A percentile compares a stretch with the other conserved stretches of the same genome.
Evolutionary conservation across 306 rosid genomes (phyloP).

Genomic region (Rubus idaeus): DNA sequence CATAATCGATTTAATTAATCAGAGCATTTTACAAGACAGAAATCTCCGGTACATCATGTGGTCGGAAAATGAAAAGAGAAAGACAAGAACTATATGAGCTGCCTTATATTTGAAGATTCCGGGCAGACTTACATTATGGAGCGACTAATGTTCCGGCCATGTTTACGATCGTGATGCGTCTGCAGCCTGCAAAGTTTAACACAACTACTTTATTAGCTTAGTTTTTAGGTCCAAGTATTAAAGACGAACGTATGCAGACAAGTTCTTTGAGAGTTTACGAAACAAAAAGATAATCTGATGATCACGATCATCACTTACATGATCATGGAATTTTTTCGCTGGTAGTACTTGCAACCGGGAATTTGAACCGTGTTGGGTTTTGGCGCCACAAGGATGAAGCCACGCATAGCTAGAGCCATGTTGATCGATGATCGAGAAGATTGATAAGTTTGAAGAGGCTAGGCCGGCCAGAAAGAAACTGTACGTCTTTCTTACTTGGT

Average conservation of each 20-base stretch:
- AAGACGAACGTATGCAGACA: neutral
- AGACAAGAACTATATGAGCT: neutral
- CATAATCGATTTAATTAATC: no score
- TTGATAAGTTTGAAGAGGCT: neutral
- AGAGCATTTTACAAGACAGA: no score
- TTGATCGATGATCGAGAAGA: neutral
- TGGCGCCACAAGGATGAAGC: neutral
- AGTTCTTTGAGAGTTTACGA: neutral
- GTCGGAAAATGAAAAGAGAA: neutral
- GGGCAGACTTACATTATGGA: slow-evolving; percentile 6
- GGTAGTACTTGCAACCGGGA: slow-evolving; percentile 3
- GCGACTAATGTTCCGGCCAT: neutral
- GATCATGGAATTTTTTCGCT: neutral
- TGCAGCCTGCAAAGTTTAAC: slow-evolving; percentile 8
- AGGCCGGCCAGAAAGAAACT: neutral
- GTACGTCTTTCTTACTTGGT: neutral
- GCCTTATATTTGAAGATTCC: neutral
- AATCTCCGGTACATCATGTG: no score
- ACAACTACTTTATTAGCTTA: neutral
- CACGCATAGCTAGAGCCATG: slow-evolving; percentile 9
- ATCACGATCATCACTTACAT: neutral
- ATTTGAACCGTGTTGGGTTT: neutral
- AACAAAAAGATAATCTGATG: neutral
- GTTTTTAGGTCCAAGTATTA: neutral
- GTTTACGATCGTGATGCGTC: neutral